Evolutionary conservation across 805 yeast species (phyloP).

Genomic region (Maudiozyma turicensis): DNA sequence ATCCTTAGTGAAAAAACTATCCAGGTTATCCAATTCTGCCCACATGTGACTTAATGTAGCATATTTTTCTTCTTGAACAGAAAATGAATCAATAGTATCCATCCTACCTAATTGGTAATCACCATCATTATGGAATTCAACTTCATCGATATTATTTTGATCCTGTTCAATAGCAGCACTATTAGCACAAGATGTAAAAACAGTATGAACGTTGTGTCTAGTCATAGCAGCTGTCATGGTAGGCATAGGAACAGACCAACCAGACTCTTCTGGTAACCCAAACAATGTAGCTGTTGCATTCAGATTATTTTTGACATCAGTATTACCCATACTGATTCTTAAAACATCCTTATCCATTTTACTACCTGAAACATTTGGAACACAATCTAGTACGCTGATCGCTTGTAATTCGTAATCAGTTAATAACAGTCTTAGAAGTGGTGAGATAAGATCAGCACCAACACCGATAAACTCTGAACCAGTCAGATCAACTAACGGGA

Average conservation of each 20-base stretch:
- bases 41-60: constrained; percentile 82
- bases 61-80: constrained; percentile 48
- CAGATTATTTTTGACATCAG: constrained; percentile 66
- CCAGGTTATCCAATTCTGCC: constrained; percentile 84
- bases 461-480: constrained; percentile 74
- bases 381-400: constrained; percentile 79
- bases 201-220: constrained; percentile 90
- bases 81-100: constrained; percentile 22
- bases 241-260: constrained; percentile 98
- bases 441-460: constrained; percentile 93
- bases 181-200: constrained; percentile 70
- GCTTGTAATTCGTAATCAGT: constrained; percentile 89
- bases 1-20: constrained; percentile 68
- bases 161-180: constrained; percentile 12
- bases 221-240: constrained; percentile 82
- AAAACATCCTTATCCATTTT: constrained; percentile 85
- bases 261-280: constrained; percentile 84
- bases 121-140: constrained; percentile 28
- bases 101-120: constrained; percentile 21
- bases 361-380: constrained; percentile 77
- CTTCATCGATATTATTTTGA: constrained; percentile 18
- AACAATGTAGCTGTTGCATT: constrained; percentile 82
- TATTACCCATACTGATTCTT: constrained; percentile 83
- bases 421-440: constrained; percentile 64
- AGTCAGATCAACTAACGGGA: constrained; percentile 69